phyloP scores from a whole-genome alignment of 805 yeast species.

The Hanseniaspora occidentalis region DNA sequence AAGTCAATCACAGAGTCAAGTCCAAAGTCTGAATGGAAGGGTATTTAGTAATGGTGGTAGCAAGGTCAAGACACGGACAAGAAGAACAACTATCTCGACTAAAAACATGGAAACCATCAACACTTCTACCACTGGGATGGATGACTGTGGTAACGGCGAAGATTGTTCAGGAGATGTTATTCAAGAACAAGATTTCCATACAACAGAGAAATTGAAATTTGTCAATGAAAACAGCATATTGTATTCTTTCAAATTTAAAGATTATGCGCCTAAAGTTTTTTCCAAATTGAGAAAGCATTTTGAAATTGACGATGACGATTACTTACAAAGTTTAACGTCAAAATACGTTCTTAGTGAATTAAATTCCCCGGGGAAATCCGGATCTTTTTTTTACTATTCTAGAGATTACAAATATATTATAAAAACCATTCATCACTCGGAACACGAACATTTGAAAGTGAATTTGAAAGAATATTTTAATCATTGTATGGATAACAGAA shows the following conservation, averaged over 20 bases:
- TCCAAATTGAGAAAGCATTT: conserved; percentile 69
- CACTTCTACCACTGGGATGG: too few relatives aligned
- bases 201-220: conserved; percentile 72
- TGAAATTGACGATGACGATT: conserved; percentile 92
- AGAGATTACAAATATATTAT: conserved; percentile 89
- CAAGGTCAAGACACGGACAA: neutral
- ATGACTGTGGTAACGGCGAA: too few relatives aligned
- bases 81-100: neutral
- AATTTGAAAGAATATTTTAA: conserved; percentile 64
- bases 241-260: conserved; percentile 93
- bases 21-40: too few relatives aligned
- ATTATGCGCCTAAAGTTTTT: conserved; percentile 89
- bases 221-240: conserved; percentile 83
- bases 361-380: conserved; percentile 95
- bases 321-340: conserved; percentile 81
- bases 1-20: too few relatives aligned
- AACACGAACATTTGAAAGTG: conserved; percentile 70
- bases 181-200: conserved; percentile 46
- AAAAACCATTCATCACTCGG: conserved; percentile 89
- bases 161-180: too few relatives aligned
- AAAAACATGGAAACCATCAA: neutral
- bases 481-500: conserved; percentile 75
- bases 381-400: conserved; percentile 91
- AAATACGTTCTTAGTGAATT: conserved; percentile 83
- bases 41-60: too few relatives aligned